Base-by-base conservation (phyloP, 2,329 filamentous ascomycete species). In the Fusarium nematophilum region DNA sequence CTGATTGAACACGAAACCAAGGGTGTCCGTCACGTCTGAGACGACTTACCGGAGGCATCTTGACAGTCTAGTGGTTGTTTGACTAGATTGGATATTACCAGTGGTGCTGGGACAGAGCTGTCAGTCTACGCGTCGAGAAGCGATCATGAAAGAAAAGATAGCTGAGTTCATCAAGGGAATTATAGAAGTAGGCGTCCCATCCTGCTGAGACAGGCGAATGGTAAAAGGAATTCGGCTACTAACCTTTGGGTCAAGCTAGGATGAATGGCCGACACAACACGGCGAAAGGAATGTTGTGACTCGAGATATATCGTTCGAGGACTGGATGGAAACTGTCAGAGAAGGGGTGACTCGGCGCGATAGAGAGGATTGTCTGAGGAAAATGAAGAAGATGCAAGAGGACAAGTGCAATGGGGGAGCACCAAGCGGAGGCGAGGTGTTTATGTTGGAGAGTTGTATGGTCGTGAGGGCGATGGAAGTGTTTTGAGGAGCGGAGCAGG, bases 241-340 rank as follows among this genome's bases (percentile, higher is more conserved):
- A 65, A 77, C 75, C 74, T 77, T 70, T 74, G 58, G 68, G 53
- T 67, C 60, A 63, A 69, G 65, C 70, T 68, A 69, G 69, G 67
- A 70, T 68, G 60, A 68, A 68, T 63, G 65, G 61, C 60, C 58
- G 62, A 64, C 65, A 70, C 73, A 71, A 71, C 63, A 73, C 60
- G 61, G 70, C 63, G 72, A 68, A 70, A 72, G 75, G 73, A 76
- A 76, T 76, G 73, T 65, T 75, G 58, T 69, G 67, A 58, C 59
- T 60, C 45, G 64, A 58, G 52, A 64, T 61, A 68, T 71, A 67
- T 59, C 54, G 68, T 61, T 57, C 37, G 59, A 66, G 37, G 62
- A 59, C 68, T 72, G 65, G n/a, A 52, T 65, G 58, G 53, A 65
- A 60, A 56, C 56, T 65, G 71, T 68, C 70, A 69, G 63, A 72